Percentiles rank a stretch among this genome's conserved stretches.
Conservation (phyloP, 2,329 filamentous ascomycete genomes). For the Aspergillus ibericus region DNA sequence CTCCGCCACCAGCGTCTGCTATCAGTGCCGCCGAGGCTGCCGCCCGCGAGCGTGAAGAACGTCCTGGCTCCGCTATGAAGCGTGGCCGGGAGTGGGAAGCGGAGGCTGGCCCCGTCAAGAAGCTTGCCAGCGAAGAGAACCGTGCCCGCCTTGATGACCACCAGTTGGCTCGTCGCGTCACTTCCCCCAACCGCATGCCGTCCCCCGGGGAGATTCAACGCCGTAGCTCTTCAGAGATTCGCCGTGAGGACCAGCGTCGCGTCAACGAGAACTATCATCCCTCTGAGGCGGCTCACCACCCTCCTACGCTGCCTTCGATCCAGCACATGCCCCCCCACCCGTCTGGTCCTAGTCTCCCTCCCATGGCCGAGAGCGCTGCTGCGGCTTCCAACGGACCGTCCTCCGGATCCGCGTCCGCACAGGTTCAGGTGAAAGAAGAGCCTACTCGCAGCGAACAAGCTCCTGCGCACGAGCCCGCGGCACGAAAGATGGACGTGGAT, state of each 20-base stretch:
- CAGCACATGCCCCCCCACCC: conserved; percentile 47
- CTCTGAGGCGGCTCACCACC: conserved; percentile 88
- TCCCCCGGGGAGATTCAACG: conserved; percentile 69
- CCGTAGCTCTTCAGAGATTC: conserved; percentile 73
- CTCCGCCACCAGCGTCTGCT: conserved; percentile 65
- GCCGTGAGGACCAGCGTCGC: conserved; percentile 69
- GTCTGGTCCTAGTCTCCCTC: conserved; percentile 57
- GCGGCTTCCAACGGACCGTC: conserved; percentile 45
- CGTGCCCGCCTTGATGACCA: conserved; percentile 85
- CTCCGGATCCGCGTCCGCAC: conserved; percentile 36
- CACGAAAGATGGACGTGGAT: conserved; percentile 93
- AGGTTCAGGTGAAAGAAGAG: conserved; percentile 63
- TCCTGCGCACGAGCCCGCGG: conserved; percentile 73
- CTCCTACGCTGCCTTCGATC: conserved; percentile 59
- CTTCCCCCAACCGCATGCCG: conserved; percentile 55
- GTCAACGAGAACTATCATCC: conserved; percentile 81
- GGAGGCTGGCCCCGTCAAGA: conserved; percentile 69
- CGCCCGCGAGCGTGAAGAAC: conserved; percentile 66
- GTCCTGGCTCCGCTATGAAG: conserved; percentile 80
- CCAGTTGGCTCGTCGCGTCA: conserved; percentile 73
- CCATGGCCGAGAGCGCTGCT: conserved; percentile 51
- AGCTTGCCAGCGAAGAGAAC: conserved; percentile 83
- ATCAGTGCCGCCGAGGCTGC: conserved; percentile 68
- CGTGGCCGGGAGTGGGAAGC: conserved; percentile 91
- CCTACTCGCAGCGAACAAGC: conserved; percentile 48